A percentile compares a stretch with the other conserved stretches of the same genome.
Conservation (phyloP, 1,284 basidiomycete species). For the Chalciporus sp. region DNA sequence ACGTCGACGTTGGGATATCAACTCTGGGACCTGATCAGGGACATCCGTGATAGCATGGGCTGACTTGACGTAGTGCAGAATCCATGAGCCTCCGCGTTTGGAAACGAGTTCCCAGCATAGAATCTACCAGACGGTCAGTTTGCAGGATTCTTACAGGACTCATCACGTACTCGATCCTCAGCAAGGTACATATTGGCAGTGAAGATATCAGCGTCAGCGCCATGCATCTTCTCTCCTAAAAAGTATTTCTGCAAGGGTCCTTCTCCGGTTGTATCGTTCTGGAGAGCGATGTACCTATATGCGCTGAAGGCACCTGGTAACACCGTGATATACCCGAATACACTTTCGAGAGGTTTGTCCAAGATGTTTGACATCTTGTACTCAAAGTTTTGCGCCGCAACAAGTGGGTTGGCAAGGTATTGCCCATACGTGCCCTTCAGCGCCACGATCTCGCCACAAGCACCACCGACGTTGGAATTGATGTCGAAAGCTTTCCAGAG, state of each 20-base stretch:
- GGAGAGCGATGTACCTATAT: constrained; percentile 88
- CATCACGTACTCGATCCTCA: constrained; percentile 73
- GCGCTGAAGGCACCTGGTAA: constrained; percentile 94
- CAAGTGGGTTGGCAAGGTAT: constrained; percentile 83
- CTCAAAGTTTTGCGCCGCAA: constrained; percentile 93
- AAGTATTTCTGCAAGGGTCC: constrained; percentile 95
- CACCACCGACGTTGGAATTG: constrained; percentile 94
- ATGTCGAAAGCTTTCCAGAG: constrained; percentile 98
- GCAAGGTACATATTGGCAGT: constrained; percentile 96
- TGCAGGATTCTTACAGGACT: not conserved
- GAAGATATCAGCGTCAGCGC: constrained; percentile 86
- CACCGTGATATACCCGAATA: constrained; percentile 93
- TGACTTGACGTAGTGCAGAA: constrained; percentile 91
- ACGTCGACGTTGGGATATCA: constrained; percentile 90
- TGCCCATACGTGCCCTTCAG: constrained; percentile 82
- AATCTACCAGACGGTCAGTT: constrained; percentile 49
- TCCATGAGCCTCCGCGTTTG: constrained; percentile 86
- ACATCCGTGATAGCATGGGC: constrained; percentile 93
- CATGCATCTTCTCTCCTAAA: constrained; percentile 92
- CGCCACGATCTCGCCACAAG: constrained; percentile 96
- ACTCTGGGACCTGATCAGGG: constrained; percentile 84
- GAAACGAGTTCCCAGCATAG: constrained; percentile 94
- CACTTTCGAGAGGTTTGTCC: constrained; percentile 84
- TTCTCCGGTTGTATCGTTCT: constrained; percentile 82
- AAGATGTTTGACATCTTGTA: constrained; percentile 97